These are phyloP conservation scores for Suillus discolor DNA, from an alignment of 768 basidiomycete species.

Conservation along the genomic window DNA sequence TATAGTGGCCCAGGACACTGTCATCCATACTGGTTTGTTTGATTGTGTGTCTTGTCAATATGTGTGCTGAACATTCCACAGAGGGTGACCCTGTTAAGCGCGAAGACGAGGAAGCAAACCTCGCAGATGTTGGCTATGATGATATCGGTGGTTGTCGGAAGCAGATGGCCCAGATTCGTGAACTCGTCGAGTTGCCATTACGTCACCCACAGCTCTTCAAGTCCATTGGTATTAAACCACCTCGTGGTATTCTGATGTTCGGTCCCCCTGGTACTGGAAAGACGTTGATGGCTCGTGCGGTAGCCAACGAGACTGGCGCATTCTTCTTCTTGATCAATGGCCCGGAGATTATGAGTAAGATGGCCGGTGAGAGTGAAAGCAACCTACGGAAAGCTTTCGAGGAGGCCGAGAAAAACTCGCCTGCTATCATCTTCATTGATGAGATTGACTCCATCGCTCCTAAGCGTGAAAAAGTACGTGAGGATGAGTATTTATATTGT, in stretches of 20 bases:
- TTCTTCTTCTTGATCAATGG: slow-evolving; percentile 99
- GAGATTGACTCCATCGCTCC: slow-evolving; percentile 99
- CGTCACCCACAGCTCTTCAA: slow-evolving; percentile 99
- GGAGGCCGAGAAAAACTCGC: slow-evolving; percentile 99
- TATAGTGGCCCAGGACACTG: slow-evolving; percentile 99
- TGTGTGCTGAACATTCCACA: slow-evolving; percentile 28
- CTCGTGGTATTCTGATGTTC: slow-evolving; percentile 97
- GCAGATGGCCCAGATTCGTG: slow-evolving; percentile 99
- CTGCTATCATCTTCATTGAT: slow-evolving; percentile 99
- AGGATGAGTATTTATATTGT: not conserved
- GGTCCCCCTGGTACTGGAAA: slow-evolving; percentile 99
- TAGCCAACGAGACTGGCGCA: slow-evolving; percentile 99
- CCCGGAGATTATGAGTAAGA: slow-evolving; percentile 99
- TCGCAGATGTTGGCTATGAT: slow-evolving; percentile 97
- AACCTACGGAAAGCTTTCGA: slow-evolving; percentile 98
- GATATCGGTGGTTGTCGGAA: slow-evolving; percentile 99
- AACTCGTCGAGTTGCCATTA: slow-evolving; percentile 96
- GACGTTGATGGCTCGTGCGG: slow-evolving; percentile 98
- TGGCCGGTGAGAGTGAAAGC: slow-evolving; percentile 98
- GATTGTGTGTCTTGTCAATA: not conserved
- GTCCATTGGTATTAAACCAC: slow-evolving; percentile 99
- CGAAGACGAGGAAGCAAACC: slow-evolving; percentile 96
- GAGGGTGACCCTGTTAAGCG: slow-evolving; percentile 99
- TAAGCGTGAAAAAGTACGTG: slow-evolving; percentile 93
- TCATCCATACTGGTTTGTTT: slow-evolving; percentile 80